A percentile compares a stretch with the other conserved stretches of the same genome.
Conservation (phyloP, 1,284 basidiomycete species). For the Bondarzewia mesenterica region DNA sequence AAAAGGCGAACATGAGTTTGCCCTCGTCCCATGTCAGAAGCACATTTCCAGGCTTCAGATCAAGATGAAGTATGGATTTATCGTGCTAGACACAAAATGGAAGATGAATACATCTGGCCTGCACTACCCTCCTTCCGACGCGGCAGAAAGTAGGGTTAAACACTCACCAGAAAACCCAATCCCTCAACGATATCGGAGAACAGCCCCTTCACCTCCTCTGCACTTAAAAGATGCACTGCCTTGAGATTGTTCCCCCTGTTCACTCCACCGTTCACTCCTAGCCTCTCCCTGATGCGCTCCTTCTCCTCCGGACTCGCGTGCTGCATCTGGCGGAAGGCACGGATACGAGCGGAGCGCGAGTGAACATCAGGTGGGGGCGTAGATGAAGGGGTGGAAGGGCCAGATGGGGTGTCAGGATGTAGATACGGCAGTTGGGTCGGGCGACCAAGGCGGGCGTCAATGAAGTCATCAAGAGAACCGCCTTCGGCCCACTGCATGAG, state of each 20-base stretch:
- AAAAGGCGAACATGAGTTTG: conserved; percentile 54
- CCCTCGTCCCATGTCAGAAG: conserved; percentile 89
- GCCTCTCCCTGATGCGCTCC: conserved; percentile 45
- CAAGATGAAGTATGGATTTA: conserved; percentile 83
- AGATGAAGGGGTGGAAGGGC: conserved; percentile 16
- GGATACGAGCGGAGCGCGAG: conserved; percentile 59
- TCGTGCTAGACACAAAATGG: conserved; percentile 47
- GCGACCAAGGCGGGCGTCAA: conserved; percentile 65
- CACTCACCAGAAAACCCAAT: conserved; percentile 71
- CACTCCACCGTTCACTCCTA: conserved; percentile 24
- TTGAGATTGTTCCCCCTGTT: conserved; percentile 25
- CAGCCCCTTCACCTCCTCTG: conserved; percentile 71
- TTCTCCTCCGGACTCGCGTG: conserved; percentile 54
- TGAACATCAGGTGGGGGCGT: conserved; percentile 1
- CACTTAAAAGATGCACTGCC: conserved; percentile 73
- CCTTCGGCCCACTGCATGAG: conserved; percentile 94
- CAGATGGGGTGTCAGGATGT: conserved; percentile 19
- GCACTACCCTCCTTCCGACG: too few relatives aligned
- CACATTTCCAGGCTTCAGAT: conserved; percentile 91
- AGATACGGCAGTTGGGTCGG: conserved; percentile 13
- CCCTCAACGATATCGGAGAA: conserved; percentile 77
- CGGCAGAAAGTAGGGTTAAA: too few relatives aligned
- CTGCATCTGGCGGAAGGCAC: conserved; percentile 66
- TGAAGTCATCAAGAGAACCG: conserved; percentile 76
- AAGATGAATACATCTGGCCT: neutral